These are phyloP conservation scores for Chrysopogon serrulatus DNA, from an alignment of 176 grass and related monocot genomes.

Conservation along the genomic window DNA sequence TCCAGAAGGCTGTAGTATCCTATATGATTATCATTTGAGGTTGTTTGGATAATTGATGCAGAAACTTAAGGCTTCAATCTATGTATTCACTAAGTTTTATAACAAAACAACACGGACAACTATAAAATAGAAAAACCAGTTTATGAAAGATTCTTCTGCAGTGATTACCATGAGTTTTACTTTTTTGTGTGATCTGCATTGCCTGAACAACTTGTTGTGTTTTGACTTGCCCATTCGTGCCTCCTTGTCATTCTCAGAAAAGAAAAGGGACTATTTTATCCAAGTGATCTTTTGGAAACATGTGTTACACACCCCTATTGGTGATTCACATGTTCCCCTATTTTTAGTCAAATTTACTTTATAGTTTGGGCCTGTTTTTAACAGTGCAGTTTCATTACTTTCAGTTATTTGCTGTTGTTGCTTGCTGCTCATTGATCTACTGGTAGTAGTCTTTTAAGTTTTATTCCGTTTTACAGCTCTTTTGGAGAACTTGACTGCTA, in stretches of 20 bases:
- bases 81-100: not conserved
- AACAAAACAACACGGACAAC: not conserved
- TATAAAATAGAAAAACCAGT: not conserved
- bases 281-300: constrained; percentile 1
- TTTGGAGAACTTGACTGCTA: constrained; percentile 71
- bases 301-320: not conserved
- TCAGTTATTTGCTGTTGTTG: not conserved
- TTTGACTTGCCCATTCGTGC: not conserved
- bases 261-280: not conserved
- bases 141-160: not conserved
- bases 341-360: not conserved
- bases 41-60: not conserved
- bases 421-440: not conserved
- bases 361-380: not conserved
- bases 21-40: no score
- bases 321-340: not conserved
- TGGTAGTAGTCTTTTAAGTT: constrained; percentile 6
- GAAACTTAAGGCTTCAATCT: not conserved
- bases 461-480: constrained; percentile 50
- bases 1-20: not conserved
- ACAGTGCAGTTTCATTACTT: not conserved
- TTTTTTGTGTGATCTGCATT: not conserved
- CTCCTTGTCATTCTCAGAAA: not conserved
- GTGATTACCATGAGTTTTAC: not conserved
- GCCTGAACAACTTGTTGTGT: not conserved